Conservation (phyloP, 2,329 filamentous ascomycete genomes). For the Fusarium sp. region DNA sequence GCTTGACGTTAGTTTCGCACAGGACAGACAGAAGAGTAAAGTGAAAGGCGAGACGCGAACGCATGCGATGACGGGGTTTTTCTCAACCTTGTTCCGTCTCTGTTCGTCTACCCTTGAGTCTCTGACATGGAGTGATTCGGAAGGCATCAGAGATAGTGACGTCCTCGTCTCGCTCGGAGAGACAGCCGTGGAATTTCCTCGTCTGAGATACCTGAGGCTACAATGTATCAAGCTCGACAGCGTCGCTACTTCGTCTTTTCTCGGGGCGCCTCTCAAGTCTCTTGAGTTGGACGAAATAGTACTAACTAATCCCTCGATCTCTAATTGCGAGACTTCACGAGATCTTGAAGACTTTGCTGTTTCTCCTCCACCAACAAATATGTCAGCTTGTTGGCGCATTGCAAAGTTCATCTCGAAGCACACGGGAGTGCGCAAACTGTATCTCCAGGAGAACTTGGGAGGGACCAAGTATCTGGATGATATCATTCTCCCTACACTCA, state of each 20-base stretch:
- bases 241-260: not conserved
- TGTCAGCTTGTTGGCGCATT: not conserved
- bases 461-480: not conserved
- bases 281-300: not conserved
- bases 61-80: not conserved
- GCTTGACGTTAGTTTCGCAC: not conserved
- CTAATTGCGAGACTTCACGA: not conserved
- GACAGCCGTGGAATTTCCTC: not conserved
- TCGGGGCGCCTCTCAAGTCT: not conserved
- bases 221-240: not conserved
- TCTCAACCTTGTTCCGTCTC: not conserved
- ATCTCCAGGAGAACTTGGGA: not conserved
- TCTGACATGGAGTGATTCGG: not conserved
- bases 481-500: slow-evolving; percentile 13
- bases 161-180: not conserved
- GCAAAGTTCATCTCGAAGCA: not conserved
- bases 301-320: not conserved
- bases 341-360: not conserved
- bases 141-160: not conserved
- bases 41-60: not conserved
- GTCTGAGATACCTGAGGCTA: not conserved
- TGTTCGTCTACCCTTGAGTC: slow-evolving; percentile 16
- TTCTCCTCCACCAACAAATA: not conserved
- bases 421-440: not conserved
- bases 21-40: accelerated